These are phyloP conservation scores for Trichophyton equinum DNA, from an alignment of 2,329 filamentous ascomycete genomes.

Conservation along the genomic window DNA sequence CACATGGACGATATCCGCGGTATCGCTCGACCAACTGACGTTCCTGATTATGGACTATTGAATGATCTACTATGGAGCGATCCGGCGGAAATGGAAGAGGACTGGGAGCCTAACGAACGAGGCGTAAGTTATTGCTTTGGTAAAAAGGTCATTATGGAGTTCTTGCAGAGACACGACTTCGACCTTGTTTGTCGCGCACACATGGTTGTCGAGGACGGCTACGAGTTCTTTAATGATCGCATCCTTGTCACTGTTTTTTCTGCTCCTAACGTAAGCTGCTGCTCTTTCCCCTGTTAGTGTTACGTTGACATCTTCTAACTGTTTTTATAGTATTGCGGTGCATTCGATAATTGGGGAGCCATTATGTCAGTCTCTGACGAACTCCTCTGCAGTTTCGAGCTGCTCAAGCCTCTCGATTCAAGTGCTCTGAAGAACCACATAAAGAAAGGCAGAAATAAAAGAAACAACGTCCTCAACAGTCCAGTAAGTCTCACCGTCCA, in stretches of 20 bases:
- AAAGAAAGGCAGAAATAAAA: conserved; percentile 91
- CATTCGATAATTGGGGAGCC: conserved; percentile 98
- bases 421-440: conserved; percentile 96
- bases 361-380: conserved; percentile 96
- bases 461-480: conserved; percentile 90
- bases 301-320: conserved; percentile 2
- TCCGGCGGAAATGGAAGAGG: conserved; percentile 91
- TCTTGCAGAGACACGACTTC: conserved; percentile 87
- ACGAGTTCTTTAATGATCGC: conserved; percentile 95
- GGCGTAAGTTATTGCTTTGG: conserved; percentile 98
- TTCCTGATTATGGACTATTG: conserved; percentile 87
- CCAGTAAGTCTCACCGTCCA: conserved; percentile 58
- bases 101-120: conserved; percentile 95
- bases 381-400: conserved; percentile 89
- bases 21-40: conserved; percentile 89
- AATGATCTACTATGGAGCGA: conserved; percentile 97
- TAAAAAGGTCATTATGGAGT: conserved; percentile 95
- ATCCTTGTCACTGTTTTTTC: conserved; percentile 95
- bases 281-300: neutral
- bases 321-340: conserved; percentile 68
- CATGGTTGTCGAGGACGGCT: conserved; percentile 98
- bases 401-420: conserved; percentile 90
- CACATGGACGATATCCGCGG: conserved; percentile 98
- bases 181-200: conserved; percentile 94
- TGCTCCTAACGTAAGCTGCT: conserved; percentile 79